These are phyloP conservation scores for Gossypium longicalyx DNA, from an alignment of 345 rosid species.

Conservation along the genomic window DNA sequence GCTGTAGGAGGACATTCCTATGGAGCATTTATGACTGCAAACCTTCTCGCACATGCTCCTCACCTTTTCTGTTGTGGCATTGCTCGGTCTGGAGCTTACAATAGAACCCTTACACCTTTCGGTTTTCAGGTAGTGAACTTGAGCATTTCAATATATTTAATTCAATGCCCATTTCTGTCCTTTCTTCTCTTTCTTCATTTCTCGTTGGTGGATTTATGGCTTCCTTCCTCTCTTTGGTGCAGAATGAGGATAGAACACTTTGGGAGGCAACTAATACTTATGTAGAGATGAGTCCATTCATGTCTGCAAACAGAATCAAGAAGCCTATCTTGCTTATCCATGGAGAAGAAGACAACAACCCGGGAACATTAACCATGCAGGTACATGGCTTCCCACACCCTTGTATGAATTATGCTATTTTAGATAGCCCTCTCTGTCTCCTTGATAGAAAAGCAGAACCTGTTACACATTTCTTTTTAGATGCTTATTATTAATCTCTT, in stretches of 20 bases:
- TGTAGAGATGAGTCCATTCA: constrained; percentile 98
- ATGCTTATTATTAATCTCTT: background rate
- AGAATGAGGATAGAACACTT: constrained; percentile 96
- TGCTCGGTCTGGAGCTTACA: constrained; percentile 98
- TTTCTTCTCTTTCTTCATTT: background rate
- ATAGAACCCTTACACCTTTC: constrained; percentile 96
- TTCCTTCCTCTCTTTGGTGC: constrained; percentile 15
- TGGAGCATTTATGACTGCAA: constrained; percentile 98
- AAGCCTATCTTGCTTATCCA: constrained; percentile 94
- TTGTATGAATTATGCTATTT: background rate
- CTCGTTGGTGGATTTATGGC: constrained; percentile 15
- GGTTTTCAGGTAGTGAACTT: constrained; percentile 77
- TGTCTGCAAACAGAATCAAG: constrained; percentile 91
- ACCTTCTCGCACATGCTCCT: constrained; percentile 96
- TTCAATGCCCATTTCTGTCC: background rate
- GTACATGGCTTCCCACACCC: constrained; percentile 27
- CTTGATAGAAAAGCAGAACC: background rate
- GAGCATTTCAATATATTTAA: background rate
- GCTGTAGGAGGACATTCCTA: constrained; percentile 98
- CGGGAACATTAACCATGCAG: constrained; percentile 99
- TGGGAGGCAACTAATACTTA: constrained; percentile 89
- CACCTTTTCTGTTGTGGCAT: constrained; percentile 93
- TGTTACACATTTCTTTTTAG: background rate
- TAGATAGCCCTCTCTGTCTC: background rate
- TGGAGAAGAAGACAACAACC: constrained; percentile 95